Evolutionary conservation across 2,329 filamentous ascomycete genomes (phyloP), one percentile per base, ranked within the genome.

Genomic region (Aspergillus quadrilineatus): DNA sequence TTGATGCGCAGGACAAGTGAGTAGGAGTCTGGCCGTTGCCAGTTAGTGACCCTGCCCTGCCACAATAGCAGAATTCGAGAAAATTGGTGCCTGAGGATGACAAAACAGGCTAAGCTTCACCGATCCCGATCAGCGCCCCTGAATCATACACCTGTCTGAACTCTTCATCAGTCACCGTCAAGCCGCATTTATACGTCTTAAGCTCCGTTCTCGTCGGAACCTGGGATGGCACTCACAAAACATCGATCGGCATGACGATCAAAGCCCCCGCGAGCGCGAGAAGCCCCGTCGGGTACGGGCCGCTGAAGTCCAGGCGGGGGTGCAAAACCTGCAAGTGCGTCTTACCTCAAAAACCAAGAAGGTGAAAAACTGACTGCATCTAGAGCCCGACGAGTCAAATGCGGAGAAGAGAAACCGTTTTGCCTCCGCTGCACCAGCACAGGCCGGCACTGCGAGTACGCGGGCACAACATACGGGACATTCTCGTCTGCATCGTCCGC

Each of bases 251-350:
- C 28, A 44, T 44, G 42, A 29, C 42, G 9, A 4, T 10, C 9
- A 44, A 28, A 28, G 12, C 43, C 22, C 12, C 43, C 43, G 9
- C 43, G 43, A 45, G 12, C 12, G 6, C 43, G 43, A 22, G 26
- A 12, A 9, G 43, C 26, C 10, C 2, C 26, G 14, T 12, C 14
- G 26, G 34, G 34, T 37, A 53, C 42, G 50, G 53, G 26, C 50
- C 58, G 43, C 55, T 60, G 29, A 67, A 62, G 59, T 71, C 69
- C 45, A 62, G 48, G 52, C 50, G 56, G 10, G 69, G 69, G 32
- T 72, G 69, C 57, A 69, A 63, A 59, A 71, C 69, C 6, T 72
- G 70, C 69, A 72, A 71, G 67, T 71, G 57, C 59, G 7, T 22
- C 4, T 12, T 49, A n/a, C 6, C 45, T 28, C n/a, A 15, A 17